A percentile compares a stretch with the other conserved stretches of the same genome.
phyloP scores from a whole-genome alignment of 345 rosid genomes.

The Rubroshorea leprosula region DNA sequence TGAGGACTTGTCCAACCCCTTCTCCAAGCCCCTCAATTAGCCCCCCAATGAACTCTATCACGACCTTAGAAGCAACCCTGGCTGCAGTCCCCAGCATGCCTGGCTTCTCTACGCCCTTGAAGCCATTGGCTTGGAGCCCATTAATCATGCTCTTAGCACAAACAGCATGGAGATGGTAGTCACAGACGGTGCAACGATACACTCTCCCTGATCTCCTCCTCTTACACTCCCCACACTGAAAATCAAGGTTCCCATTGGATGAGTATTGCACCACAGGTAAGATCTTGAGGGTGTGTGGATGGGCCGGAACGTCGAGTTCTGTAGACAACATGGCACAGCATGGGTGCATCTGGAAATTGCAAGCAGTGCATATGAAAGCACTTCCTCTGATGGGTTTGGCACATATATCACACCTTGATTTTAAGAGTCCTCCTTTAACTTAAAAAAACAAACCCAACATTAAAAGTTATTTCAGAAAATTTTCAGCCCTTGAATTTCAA shows the following conservation, averaged over 20 bases:
- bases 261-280: conserved; percentile 25
- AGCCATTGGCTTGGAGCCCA: not conserved
- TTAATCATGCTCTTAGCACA: too few relatives aligned
- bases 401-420: conserved; percentile 71
- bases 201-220: too few relatives aligned
- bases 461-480: not conserved
- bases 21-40: too few relatives aligned
- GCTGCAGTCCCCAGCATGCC: not conserved
- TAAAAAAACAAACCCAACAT: not conserved
- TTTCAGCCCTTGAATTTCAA: not conserved
- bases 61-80: too few relatives aligned
- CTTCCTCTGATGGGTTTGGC: conserved; percentile 60
- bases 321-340: conserved; percentile 68
- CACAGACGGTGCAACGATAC: too few relatives aligned
- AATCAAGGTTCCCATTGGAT: too few relatives aligned
- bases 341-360: conserved; percentile 81
- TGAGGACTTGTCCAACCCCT: too few relatives aligned
- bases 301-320: conserved; percentile 40
- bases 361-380: conserved; percentile 58
- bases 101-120: not conserved
- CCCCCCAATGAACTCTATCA: too few relatives aligned
- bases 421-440: conserved; percentile 60
- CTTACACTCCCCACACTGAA: too few relatives aligned
- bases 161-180: too few relatives aligned
- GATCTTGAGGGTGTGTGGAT: conserved; percentile 54